phyloP scores from a whole-genome alignment of 2,329 filamentous ascomycete genomes.

The Aspergillus oerlinghausenensis region DNA sequence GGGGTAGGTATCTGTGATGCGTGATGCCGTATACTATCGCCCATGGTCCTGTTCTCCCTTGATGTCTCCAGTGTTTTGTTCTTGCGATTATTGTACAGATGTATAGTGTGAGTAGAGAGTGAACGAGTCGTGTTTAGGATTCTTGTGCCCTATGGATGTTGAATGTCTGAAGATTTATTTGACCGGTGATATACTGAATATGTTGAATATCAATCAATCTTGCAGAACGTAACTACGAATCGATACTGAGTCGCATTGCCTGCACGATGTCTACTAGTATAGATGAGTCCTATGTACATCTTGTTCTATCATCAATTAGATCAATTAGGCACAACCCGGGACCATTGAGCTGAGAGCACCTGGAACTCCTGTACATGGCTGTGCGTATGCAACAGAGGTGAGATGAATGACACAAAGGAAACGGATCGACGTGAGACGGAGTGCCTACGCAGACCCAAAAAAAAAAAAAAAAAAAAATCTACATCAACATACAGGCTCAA shows the following conservation, averaged over 20 bases:
- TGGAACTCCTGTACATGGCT: background rate
- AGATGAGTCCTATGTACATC: background rate
- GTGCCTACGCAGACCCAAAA: background rate
- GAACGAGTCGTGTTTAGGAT: conserved; percentile 1
- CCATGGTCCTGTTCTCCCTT: conserved; percentile 7
- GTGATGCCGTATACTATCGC: conserved; percentile 13
- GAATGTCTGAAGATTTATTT: background rate
- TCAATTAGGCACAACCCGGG: too few relatives aligned
- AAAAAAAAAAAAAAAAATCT: background rate
- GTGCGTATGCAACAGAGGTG: background rate
- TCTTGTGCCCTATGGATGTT: background rate
- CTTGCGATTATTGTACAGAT: conserved; percentile 16
- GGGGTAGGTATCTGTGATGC: conserved; percentile 21
- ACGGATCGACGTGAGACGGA: background rate
- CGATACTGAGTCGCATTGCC: too few relatives aligned
- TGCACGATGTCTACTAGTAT: background rate
- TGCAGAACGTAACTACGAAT: too few relatives aligned
- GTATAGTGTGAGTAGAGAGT: conserved; percentile 19
- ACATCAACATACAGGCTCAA: background rate
- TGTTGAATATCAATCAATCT: background rate
- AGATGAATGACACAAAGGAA: background rate
- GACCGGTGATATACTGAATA: background rate
- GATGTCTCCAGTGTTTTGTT: conserved; percentile 2
- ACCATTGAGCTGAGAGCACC: background rate
- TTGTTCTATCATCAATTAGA: too few relatives aligned